A percentile compares a stretch with the other conserved stretches of the same genome.
Conservation (phyloP, 352 stramenopile genomes). For the Phytophthora idaei region DNA sequence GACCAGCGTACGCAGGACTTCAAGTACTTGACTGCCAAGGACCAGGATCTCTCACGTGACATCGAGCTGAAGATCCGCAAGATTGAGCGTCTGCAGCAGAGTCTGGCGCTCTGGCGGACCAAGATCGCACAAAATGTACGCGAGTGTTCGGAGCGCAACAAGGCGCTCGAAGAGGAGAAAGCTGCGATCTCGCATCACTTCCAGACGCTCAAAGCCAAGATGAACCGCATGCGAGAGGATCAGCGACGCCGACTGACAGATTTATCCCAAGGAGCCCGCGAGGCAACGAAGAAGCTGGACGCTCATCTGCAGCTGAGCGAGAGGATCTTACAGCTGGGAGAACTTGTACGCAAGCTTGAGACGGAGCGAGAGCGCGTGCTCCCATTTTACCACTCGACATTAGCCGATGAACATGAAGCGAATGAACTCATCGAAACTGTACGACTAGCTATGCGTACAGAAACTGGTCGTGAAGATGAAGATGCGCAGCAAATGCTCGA, state of each 20-base stretch:
- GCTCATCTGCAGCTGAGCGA: conserved; percentile 76
- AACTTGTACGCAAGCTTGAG: conserved; percentile 92
- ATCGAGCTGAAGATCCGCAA: conserved; percentile 95
- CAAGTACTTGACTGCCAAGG: conserved; percentile 93
- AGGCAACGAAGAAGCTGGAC: conserved; percentile 76
- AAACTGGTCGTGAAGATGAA: conserved; percentile 33
- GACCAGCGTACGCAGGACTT: conserved; percentile 94
- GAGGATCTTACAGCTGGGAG: conserved; percentile 87
- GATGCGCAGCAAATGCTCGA: conserved; percentile 44
- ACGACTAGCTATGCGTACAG: conserved; percentile 46
- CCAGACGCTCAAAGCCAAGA: conserved; percentile 89
- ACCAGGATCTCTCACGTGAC: conserved; percentile 92
- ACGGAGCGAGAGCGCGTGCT: conserved; percentile 92
- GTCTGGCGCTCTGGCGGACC: conserved; percentile 89
- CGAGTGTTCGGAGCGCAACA: conserved; percentile 91
- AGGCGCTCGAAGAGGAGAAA: conserved; percentile 90
- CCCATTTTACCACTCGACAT: conserved; percentile 76
- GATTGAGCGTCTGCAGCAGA: conserved; percentile 92
- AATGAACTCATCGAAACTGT: conserved; percentile 71
- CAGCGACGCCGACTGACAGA: conserved; percentile 83
- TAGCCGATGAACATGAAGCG: conserved; percentile 69
- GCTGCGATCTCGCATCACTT: conserved; percentile 81
- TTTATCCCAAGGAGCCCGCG: conserved; percentile 81
- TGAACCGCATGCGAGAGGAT: conserved; percentile 89
- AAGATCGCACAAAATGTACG: conserved; percentile 92